These are phyloP conservation scores for Nakazawaea molendinolei DNA, from an alignment of 805 yeast genomes.

Conservation along the genomic window DNA sequence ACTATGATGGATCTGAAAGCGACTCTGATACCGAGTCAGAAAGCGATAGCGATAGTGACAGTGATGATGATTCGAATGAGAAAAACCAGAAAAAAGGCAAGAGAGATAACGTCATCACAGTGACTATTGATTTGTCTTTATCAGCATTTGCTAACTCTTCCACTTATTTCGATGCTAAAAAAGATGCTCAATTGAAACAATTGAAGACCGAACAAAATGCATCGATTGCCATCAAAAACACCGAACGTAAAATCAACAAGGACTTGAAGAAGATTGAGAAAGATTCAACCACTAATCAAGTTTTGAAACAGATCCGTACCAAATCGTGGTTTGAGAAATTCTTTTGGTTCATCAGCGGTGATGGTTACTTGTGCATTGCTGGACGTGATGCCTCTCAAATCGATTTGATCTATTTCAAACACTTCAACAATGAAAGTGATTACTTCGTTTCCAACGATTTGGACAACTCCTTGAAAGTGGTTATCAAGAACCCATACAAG, in stretches of 20 bases:
- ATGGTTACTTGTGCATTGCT: conserved; percentile 78
- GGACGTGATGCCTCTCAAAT: conserved; percentile 79
- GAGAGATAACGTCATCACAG: conserved; percentile 34
- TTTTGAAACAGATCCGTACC: conserved; percentile 54
- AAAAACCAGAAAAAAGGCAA: conserved; percentile 4
- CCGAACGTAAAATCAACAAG: conserved; percentile 67
- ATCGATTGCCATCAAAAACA: conserved; percentile 70
- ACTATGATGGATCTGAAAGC: conserved; percentile 28
- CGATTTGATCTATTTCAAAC: conserved; percentile 74
- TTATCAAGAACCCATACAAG: conserved; percentile 72
- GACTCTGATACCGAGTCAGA: conserved; percentile 21
- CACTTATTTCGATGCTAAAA: conserved; percentile 69
- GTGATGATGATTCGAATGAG: conserved; percentile 21
- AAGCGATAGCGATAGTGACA: conserved; percentile 30
- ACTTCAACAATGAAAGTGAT: conserved; percentile 65
- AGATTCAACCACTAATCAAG: conserved; percentile 31
- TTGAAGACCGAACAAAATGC: conserved; percentile 75
- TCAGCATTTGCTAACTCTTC: conserved; percentile 90
- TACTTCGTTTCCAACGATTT: conserved; percentile 66
- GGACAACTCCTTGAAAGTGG: conserved; percentile 67
- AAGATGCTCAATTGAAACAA: conserved; percentile 70
- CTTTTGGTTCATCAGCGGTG: conserved; percentile 89
- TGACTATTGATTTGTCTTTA: conserved; percentile 58
- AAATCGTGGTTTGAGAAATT: conserved; percentile 93
- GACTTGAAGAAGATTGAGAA: conserved; percentile 62